Evolutionary conservation across 805 yeast genomes (phyloP).

Genomic region (Suhomyces canberraensis): DNA sequence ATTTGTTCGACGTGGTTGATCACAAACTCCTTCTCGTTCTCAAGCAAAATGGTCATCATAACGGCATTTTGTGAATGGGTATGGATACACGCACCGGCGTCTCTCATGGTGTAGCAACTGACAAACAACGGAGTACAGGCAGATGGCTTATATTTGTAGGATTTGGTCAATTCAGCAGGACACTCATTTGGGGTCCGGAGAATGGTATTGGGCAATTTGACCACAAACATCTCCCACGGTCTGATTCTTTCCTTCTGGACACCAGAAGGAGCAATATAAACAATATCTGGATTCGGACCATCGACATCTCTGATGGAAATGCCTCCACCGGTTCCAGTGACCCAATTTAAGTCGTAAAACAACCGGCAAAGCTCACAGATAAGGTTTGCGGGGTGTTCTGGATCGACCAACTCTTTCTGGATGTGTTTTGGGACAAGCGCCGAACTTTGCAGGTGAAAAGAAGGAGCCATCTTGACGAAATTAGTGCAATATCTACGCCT

Average conservation of each 20-base stretch:
- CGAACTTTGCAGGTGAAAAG: too few species aligned
- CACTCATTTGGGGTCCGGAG: conserved; percentile 55
- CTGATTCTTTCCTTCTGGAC: conserved; percentile 87
- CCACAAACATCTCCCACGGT: conserved; percentile 79
- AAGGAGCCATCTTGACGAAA: too few species aligned
- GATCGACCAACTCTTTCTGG: conserved; percentile 35
- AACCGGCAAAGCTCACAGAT: conserved; percentile 77
- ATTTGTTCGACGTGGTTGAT: conserved; percentile 87
- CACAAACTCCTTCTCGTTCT: conserved; percentile 59
- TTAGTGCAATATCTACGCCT: too few species aligned
- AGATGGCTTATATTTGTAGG: conserved; percentile 68
- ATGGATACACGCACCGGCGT: conserved; percentile 91
- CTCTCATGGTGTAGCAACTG: conserved; percentile 62
- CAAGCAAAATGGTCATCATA: conserved; percentile 66
- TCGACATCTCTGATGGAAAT: conserved; percentile 64
- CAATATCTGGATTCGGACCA: conserved; percentile 41
- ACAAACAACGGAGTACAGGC: conserved; percentile 90
- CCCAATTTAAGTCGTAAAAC: conserved; percentile 84
- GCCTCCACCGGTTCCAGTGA: conserved; percentile 96
- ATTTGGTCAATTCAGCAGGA: conserved; percentile 34
- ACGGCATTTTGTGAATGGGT: conserved; percentile 92
- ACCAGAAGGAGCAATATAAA: conserved; percentile 91
- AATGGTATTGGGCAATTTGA: conserved; percentile 53
- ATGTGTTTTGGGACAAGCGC: not conserved
- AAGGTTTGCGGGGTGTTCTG: conserved; percentile 75